Evolutionary conservation across 805 yeast genomes (phyloP).

Genomic region (Nakazawaea sp.): DNA sequence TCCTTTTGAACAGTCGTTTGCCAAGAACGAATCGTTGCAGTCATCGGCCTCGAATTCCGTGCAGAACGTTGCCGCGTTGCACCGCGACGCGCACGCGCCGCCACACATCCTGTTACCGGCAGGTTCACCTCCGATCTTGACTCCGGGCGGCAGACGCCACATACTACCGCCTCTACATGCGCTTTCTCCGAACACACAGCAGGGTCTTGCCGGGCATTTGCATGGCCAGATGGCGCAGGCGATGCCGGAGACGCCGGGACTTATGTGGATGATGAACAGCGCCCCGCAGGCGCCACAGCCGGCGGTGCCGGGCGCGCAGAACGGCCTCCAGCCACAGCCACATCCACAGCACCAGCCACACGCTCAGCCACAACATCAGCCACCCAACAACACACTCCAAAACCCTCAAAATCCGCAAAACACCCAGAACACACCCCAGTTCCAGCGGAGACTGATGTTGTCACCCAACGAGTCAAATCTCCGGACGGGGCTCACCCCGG

Average conservation of each 20-base stretch:
- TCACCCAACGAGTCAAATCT: constrained; percentile 73
- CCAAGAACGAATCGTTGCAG: constrained; percentile 32
- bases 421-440: too few species aligned
- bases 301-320: too few species aligned
- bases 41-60: constrained; percentile 11
- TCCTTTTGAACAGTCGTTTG: constrained; percentile 93
- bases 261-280: too few species aligned
- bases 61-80: constrained; percentile 8
- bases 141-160: constrained; percentile 48
- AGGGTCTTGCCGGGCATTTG: too few species aligned
- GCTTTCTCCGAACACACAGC: constrained; percentile 6
- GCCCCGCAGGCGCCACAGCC: too few species aligned
- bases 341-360: too few species aligned
- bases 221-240: too few species aligned
- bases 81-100: constrained; percentile 18
- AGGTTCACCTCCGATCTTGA: constrained; percentile 38
- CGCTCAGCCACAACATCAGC: constrained; percentile 12
- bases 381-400: constrained; percentile 10
- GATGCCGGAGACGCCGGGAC: constrained; percentile 12
- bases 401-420: too few species aligned
- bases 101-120: constrained; percentile 13
- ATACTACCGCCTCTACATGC: constrained; percentile 38
- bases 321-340: too few species aligned
- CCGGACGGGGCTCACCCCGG: constrained; percentile 70
- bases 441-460: constrained; percentile 59